A percentile compares a stretch with the other conserved stretches of the same genome.
Evolutionary conservation across 208 protist genomes (phyloP).

Genomic region (Leishmania amazonensis): DNA sequence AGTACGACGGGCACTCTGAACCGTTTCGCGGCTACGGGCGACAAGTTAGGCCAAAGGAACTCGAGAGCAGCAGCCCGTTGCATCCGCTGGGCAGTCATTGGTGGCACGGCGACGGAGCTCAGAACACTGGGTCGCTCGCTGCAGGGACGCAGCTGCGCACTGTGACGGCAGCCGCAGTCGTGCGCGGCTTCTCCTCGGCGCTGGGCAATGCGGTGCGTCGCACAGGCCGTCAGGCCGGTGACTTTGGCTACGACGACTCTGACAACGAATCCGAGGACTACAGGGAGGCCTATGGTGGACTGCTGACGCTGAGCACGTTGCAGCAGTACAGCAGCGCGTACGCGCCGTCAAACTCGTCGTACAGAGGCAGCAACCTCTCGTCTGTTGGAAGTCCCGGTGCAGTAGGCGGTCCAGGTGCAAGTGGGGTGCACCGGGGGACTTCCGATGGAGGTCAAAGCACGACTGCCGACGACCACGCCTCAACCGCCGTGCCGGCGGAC

Average conservation of each 20-base stretch:
- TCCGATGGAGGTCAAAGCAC: conserved; percentile 30
- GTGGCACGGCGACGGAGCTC: background rate
- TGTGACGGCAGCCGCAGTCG: conserved; percentile 31
- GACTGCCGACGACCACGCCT: conserved; percentile 14
- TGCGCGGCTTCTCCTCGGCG: conserved; percentile 51
- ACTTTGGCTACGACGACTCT: conserved; percentile 47
- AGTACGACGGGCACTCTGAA: conserved; percentile 27
- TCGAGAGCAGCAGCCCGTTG: background rate
- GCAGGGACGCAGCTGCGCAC: conserved; percentile 13
- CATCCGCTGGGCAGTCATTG: background rate
- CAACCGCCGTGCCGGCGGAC: conserved; percentile 17
- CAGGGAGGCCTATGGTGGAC: conserved; percentile 49
- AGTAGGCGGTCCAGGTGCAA: background rate
- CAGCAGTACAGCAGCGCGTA: conserved; percentile 20
- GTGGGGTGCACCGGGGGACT: conserved; percentile 15
- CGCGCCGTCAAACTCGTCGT: conserved; percentile 23
- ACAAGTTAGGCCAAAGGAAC: background rate
- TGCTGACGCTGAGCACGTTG: conserved; percentile 37
- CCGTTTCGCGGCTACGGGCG: conserved; percentile 15
- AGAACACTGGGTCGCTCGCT: background rate
- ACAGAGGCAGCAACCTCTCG: conserved; percentile 31
- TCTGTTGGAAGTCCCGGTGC: conserved; percentile 19
- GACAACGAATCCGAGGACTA: conserved; percentile 57
- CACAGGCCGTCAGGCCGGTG: conserved; percentile 33
- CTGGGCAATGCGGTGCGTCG: conserved; percentile 41